phyloP scores from a whole-genome alignment of 148 eudicot genomes.

The Fagopyrum tataricum region DNA sequence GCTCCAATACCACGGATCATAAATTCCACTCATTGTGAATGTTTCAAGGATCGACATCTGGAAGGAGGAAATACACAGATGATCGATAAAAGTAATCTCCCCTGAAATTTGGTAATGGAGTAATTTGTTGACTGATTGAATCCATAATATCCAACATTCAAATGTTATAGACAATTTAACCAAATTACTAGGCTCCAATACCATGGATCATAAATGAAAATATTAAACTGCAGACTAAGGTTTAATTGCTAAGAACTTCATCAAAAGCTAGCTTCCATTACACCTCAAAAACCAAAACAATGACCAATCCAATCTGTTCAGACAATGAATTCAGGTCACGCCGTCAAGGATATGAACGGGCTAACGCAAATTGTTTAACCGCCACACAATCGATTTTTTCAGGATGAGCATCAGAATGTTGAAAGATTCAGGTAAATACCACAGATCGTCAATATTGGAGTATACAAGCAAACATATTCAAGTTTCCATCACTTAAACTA shows the following conservation, averaged over 20 bases:
- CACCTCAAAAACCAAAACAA: background rate
- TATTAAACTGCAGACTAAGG: background rate
- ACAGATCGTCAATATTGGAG: background rate
- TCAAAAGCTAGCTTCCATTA: background rate
- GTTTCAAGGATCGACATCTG: too few species aligned
- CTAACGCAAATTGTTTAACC: background rate
- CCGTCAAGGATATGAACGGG: too few species aligned
- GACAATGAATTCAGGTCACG: background rate
- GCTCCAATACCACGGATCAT: background rate
- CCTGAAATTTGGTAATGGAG: too few species aligned
- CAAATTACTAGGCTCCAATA: background rate
- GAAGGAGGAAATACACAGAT: too few species aligned
- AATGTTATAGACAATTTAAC: background rate
- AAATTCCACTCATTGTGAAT: background rate
- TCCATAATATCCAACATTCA: background rate
- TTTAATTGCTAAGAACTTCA: background rate
- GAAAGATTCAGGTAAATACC: background rate
- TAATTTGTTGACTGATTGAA: too few species aligned
- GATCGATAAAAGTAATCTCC: too few species aligned
- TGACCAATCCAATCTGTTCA: background rate
- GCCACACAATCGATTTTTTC: background rate
- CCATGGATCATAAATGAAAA: background rate
- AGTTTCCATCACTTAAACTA: too few species aligned
- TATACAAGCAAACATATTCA: background rate
- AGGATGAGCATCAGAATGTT: background rate